phyloP scores from a whole-genome alignment of 176 grass and related monocot genomes.

The Puccinellia tenuiflora region DNA sequence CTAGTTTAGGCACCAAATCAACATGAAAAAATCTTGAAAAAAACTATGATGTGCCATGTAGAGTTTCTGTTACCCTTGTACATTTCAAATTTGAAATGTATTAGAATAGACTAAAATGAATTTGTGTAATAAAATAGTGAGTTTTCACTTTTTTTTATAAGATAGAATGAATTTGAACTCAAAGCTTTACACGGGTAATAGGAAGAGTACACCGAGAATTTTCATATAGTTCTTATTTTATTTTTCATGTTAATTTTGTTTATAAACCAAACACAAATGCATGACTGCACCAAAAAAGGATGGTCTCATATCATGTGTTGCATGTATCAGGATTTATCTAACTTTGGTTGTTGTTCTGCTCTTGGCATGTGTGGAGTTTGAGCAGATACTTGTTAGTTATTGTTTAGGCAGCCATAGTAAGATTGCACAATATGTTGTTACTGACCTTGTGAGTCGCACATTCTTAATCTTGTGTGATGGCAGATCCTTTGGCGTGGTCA shows the following conservation, averaged over 20 bases:
- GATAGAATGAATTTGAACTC: not conserved
- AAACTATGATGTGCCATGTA: not conserved
- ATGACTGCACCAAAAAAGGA: not conserved
- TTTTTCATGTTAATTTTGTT: not conserved
- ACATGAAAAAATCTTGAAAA: not conserved
- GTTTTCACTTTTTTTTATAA: not conserved
- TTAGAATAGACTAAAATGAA: not conserved
- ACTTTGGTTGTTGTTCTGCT: not conserved
- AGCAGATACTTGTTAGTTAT: not conserved
- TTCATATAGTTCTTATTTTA: not conserved
- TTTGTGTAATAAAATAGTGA: not conserved
- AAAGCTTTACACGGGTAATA: not conserved
- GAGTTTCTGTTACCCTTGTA: not conserved
- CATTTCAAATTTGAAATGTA: not conserved
- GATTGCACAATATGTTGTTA: not conserved
- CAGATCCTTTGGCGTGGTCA: constrained; percentile 78
- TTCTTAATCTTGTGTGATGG: constrained; percentile 10
- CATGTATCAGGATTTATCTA: not conserved
- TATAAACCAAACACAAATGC: not conserved
- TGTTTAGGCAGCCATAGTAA: not conserved
- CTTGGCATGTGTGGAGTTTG: constrained; percentile 4
- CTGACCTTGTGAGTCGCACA: not conserved
- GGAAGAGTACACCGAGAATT: not conserved
- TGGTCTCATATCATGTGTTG: not conserved
- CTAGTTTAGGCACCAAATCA: not conserved